Evolutionary conservation across 768 basidiomycete genomes (phyloP), one percentile per base, ranked within the genome.

Genomic region (Lactifluus piperatus): DNA sequence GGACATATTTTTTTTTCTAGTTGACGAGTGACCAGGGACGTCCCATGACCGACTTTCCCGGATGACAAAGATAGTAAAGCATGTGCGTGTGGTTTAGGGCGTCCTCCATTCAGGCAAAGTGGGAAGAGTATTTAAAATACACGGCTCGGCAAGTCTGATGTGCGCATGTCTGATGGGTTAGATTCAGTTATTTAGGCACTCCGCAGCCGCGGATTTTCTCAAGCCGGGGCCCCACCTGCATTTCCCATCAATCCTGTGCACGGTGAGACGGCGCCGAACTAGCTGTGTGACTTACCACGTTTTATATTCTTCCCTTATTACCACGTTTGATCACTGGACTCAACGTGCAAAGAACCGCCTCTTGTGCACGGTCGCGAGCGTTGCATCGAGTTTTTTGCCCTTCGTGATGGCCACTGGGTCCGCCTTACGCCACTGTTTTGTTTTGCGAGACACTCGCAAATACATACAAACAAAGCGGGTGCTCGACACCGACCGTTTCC

Each of bases 391-490:
- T 20, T 22, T 46, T 24, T 14, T 18, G 37, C 37, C 37, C 16
- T 39, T 39, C 16, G 16, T 7, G 37, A 39, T 39, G 37, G 37
- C 34, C 37, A 39, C 11, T 13, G 37, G 2, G 41, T n/a, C 20
- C 41, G 10, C 39, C n/a, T 16, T n/a, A 14, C 53, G 53, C 53
- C 53, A 54, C 53, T 27, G 14, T 30, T 47, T 27, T 30, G 37
- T 41, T 41, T 20, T 41, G 22, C 9, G 16, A 44, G 53, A 44
- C 37, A 34, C 3, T 22, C 24, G 9, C 50, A 60, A 60, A 60
- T 34, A 60, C 3, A 20, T 26, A 32, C 58, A 60, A 60, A 60
- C 29, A 36, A 20, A 11, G 39, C 32, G 22, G 37, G 56, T 29
- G 44, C 32, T n/a, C 29, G 49, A 22, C n/a, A 11, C 22, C 30